These are phyloP conservation scores for Saksenaea oblongispora DNA, from an alignment of 371 early-diverging fungal genomes.

Conservation along the genomic window DNA sequence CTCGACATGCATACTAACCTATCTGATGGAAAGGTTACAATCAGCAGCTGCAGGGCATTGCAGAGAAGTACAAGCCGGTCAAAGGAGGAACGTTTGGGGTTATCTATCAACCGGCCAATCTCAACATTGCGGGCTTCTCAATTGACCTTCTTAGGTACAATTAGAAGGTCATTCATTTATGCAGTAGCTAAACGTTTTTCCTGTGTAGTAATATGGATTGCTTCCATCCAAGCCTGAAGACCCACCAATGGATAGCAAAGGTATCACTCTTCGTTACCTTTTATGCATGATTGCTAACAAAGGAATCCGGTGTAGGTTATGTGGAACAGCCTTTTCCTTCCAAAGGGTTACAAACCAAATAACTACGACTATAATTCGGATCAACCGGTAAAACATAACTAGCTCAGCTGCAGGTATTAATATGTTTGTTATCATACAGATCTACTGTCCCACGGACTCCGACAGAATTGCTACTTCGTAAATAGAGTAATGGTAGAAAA, in stretches of 20 bases:
- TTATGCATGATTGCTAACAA: background rate
- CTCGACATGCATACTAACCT: background rate
- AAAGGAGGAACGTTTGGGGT: slow-evolving; percentile 11
- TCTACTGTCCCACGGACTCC: slow-evolving; percentile 18
- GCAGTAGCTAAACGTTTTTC: background rate
- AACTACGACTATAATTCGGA: background rate
- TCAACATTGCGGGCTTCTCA: slow-evolving; percentile 11
- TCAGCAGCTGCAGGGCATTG: background rate
- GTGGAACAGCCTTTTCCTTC: slow-evolving; percentile 17
- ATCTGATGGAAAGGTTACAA: slow-evolving; percentile 13
- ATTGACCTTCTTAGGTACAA: slow-evolving; percentile 10
- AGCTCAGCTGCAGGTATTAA: background rate
- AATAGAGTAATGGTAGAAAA: background rate
- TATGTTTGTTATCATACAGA: slow-evolving; percentile 1
- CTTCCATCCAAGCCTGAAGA: slow-evolving; percentile 16
- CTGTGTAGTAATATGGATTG: slow-evolving; percentile 15
- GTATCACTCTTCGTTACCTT: background rate
- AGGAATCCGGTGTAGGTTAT: background rate
- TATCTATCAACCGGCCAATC: slow-evolving; percentile 1
- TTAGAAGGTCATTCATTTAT: too few species aligned
- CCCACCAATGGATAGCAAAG: slow-evolving; percentile 15
- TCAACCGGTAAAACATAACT: slow-evolving; percentile 5
- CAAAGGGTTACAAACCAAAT: slow-evolving; percentile 2
- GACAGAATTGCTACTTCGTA: slow-evolving; percentile 8
- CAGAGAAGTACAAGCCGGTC: slow-evolving; percentile 11